Conservation (phyloP, 306 rosid species). For the Fragaria iinumae region DNA sequence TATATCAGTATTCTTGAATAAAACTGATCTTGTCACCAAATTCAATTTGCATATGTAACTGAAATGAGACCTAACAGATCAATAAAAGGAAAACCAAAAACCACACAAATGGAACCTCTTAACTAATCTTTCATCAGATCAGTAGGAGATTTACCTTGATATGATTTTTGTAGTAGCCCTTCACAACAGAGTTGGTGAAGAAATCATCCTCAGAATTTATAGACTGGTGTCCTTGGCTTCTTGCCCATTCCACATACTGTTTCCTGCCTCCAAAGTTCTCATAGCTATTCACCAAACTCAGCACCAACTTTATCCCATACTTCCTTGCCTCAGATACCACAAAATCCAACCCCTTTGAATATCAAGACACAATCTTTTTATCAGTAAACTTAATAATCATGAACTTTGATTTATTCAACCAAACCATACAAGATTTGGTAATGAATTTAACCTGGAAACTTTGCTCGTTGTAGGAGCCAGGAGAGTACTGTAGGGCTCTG, state of each 20-base stretch:
- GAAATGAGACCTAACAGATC: neutral
- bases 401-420: neutral
- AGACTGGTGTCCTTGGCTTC: slow-evolving; percentile 74
- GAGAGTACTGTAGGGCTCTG: slow-evolving; percentile 67
- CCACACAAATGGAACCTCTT: neutral
- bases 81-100: neutral
- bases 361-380: slow-evolving; percentile 1
- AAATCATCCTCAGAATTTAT: slow-evolving; percentile 76
- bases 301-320: slow-evolving; percentile 66
- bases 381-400: neutral
- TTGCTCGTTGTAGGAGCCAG: slow-evolving; percentile 79
- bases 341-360: slow-evolving; percentile 79
- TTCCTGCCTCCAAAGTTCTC: slow-evolving; percentile 77
- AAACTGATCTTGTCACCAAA: neutral
- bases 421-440: neutral
- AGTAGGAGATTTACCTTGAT: slow-evolving; percentile 48
- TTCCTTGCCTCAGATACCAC: slow-evolving; percentile 64
- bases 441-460: slow-evolving; percentile 58
- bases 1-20: neutral
- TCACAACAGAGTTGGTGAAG: slow-evolving; percentile 59
- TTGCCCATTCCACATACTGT: slow-evolving; percentile 93
- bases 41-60: neutral
- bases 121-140: neutral
- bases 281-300: slow-evolving; percentile 88
- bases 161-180: slow-evolving; percentile 81